phyloP scores from a whole-genome alignment of 2,329 filamentous ascomycete genomes.

The Fusarium nurragi region DNA sequence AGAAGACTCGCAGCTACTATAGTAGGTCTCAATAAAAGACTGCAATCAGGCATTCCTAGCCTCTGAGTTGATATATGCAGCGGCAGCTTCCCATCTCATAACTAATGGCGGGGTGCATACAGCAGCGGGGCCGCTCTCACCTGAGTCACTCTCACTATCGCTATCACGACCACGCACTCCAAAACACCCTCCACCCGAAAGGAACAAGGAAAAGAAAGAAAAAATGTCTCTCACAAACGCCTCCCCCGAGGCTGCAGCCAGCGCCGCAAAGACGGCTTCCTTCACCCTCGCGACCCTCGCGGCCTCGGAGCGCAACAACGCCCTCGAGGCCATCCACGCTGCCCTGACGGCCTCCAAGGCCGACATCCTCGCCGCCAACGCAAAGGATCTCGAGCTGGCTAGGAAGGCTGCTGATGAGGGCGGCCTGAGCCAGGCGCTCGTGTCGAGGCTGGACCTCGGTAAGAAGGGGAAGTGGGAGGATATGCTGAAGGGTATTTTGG shows the following conservation, averaged over 20 bases:
- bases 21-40: background rate
- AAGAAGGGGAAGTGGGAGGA: slow-evolving; percentile 95
- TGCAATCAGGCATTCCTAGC: background rate
- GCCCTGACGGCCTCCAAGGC: slow-evolving; percentile 76
- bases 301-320: slow-evolving; percentile 79
- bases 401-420: slow-evolving; percentile 78
- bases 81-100: slow-evolving; percentile 8
- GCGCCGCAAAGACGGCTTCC: slow-evolving; percentile 81
- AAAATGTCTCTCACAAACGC: slow-evolving; percentile 90
- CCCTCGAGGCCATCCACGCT: slow-evolving; percentile 82
- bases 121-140: slow-evolving; percentile 29
- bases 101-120: slow-evolving; percentile 42
- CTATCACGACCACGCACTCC: background rate
- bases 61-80: background rate
- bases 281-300: slow-evolving; percentile 84
- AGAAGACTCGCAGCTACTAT: background rate
- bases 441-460: slow-evolving; percentile 87
- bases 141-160: slow-evolving; percentile 26
- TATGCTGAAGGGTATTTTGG: slow-evolving; percentile 94
- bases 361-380: slow-evolving; percentile 86
- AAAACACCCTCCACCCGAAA: slow-evolving; percentile 2
- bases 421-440: slow-evolving; percentile 79
- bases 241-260: slow-evolving; percentile 79
- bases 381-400: slow-evolving; percentile 80
- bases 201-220: background rate